Percentiles rank a stretch among this genome's conserved stretches.
These are phyloP conservation scores for Gleditsia sinensis DNA, from an alignment of 306 rosid genomes.

Conservation along the genomic window DNA sequence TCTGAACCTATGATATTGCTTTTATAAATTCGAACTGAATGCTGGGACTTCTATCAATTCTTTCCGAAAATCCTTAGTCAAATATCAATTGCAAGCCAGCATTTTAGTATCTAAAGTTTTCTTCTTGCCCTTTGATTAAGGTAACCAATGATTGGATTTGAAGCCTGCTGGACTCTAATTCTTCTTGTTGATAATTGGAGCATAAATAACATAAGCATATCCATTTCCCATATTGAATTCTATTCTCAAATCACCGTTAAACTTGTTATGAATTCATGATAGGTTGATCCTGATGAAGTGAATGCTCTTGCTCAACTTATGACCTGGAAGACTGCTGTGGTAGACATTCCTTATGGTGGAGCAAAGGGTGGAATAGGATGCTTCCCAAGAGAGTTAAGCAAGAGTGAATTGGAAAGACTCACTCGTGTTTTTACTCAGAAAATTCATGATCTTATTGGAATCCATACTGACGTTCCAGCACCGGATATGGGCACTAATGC, in stretches of 20 bases:
- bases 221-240: background rate
- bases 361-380: conserved; percentile 53
- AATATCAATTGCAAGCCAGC: background rate
- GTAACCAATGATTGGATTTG: background rate
- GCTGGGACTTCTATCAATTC: background rate
- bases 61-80: background rate
- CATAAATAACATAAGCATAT: background rate
- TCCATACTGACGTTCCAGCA: conserved; percentile 90
- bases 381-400: background rate
- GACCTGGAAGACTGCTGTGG: conserved; percentile 87
- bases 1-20: no score
- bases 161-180: background rate
- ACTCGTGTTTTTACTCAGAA: conserved; percentile 96
- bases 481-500: conserved; percentile 99
- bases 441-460: conserved; percentile 87
- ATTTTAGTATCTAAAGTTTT: background rate
- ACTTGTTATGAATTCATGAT: conserved; percentile 24
- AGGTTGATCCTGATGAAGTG: conserved; percentile 85
- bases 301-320: conserved; percentile 84
- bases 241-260: conserved; percentile 1
- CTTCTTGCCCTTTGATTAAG: background rate
- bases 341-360: conserved; percentile 79
- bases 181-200: background rate
- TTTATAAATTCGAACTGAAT: no score
- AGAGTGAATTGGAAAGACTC: conserved; percentile 54